phyloP scores from a whole-genome alignment of 306 rosid species.

The Alnus rubra region DNA sequence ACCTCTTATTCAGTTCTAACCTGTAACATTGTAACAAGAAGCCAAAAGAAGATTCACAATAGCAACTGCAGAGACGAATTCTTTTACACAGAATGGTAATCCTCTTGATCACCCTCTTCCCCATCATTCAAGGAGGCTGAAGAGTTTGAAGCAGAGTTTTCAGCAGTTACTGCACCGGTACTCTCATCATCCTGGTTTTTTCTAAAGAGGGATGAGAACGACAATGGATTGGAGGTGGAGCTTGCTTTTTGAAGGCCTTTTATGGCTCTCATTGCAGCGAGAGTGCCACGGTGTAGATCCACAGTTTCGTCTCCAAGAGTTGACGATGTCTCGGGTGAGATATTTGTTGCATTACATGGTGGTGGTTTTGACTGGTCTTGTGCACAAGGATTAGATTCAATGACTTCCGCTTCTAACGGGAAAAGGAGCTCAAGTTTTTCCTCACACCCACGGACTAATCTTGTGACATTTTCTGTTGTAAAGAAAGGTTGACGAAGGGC shows the following conservation, averaged over 20 bases:
- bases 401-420: conserved; percentile 83
- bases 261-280: conserved; percentile 90
- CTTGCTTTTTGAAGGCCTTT: conserved; percentile 77
- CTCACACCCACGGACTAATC: conserved; percentile 82
- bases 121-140: conserved; percentile 45
- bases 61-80: conserved; percentile 19
- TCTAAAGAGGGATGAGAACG: conserved; percentile 65
- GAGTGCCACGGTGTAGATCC: conserved; percentile 71
- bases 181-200: conserved; percentile 65
- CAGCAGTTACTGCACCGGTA: conserved; percentile 75
- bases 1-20: conserved; percentile 34
- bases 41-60: conserved; percentile 24
- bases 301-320: conserved; percentile 61
- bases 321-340: conserved; percentile 44
- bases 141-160: conserved; percentile 75
- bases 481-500: conserved; percentile 84
- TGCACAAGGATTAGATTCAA: conserved; percentile 52
- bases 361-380: conserved; percentile 33
- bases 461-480: conserved; percentile 78
- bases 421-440: conserved; percentile 90
- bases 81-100: conserved; percentile 30
- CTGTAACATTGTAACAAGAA: conserved; percentile 25
- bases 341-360: conserved; percentile 23
- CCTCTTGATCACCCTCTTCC: conserved; percentile 41
- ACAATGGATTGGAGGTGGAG: conserved; percentile 81